Evolutionary conservation across 1,284 basidiomycete genomes (phyloP), one percentile per base, ranked within the genome.

Genomic region (Tausonia pullulans): DNA sequence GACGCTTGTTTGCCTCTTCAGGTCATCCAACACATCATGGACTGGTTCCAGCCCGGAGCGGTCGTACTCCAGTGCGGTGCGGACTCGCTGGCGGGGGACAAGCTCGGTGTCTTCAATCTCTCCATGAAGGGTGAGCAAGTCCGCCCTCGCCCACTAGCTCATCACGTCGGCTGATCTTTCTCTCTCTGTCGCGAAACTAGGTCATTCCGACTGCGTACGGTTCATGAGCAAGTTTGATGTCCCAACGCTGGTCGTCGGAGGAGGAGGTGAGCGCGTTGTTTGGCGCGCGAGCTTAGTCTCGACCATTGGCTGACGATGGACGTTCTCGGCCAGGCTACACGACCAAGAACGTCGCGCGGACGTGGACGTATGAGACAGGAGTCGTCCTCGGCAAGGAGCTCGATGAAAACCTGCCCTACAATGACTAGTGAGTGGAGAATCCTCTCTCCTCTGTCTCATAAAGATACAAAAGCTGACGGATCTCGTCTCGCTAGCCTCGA

Each of bases 341-440:
- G 0, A 63, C 61, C 8, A 66, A 63, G 76, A 99, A 99, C 73
- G 94, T 98, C 6, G 90, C 91, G 0, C 81, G 92, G 50, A 87
- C 89, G 10, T 99, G 95, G 95, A 87, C 93, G 27, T 97, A 90
- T 77, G 96, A 99, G 76, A 98, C 96, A 0, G 94, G 92, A 0
- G 87, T 95, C 71, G 88, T 93, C 46, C 82, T 95, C 13, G 93
- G 90, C 1, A 81, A 90, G 58, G 87, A 93, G 72, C 86, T 98
- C 62, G 84, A 89, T 69, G 83, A 83, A 49, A 86, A 90, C 71
- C 75, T 98, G 68, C 95, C 95, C 0, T 97, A 90, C 84, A 96
- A 90, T 76, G 87, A 94, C 71, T 97, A 93, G 75, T 77, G 54
- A 67, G 74, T 67, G 6, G 39, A 4, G 5, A 14, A 39, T 44